Percentiles rank a stretch among this genome's conserved stretches.
Evolutionary conservation across 495 filamentous ascomycete species (phyloP).

Genomic region (Penicillium tannophilum): DNA sequence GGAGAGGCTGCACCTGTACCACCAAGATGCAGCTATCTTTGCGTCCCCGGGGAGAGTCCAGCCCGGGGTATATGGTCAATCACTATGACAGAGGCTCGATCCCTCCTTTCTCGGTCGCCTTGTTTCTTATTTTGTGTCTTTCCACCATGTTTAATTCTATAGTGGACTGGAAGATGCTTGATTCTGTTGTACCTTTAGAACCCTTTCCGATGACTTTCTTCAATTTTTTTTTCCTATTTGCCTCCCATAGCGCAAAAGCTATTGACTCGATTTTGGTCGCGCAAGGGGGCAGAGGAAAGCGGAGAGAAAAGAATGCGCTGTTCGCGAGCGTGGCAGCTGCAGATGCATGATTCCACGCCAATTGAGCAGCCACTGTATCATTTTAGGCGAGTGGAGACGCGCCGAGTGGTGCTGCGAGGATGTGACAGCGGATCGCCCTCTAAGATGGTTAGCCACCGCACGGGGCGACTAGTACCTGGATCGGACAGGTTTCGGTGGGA

Average conservation of each 20-base stretch:
- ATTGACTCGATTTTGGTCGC: background rate
- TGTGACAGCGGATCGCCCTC: conserved; percentile 46
- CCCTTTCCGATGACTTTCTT: background rate
- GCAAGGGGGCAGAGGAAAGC: conserved; percentile 22
- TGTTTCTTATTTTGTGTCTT: background rate
- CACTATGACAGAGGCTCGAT: conserved; percentile 10
- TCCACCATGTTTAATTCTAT: conserved; percentile 22
- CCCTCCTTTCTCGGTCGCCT: background rate
- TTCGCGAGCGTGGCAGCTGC: conserved; percentile 47
- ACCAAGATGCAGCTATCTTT: conserved; percentile 19
- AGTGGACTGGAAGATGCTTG: conserved; percentile 12
- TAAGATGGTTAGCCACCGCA: conserved; percentile 30
- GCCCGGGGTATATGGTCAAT: conserved; percentile 17
- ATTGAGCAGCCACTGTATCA: conserved; percentile 31
- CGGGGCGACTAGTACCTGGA: conserved; percentile 30
- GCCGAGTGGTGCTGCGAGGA: conserved; percentile 32
- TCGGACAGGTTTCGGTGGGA: conserved; percentile 10
- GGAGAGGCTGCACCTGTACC: conserved; percentile 21
- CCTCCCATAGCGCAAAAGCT: background rate
- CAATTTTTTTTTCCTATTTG: background rate
- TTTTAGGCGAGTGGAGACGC: conserved; percentile 34
- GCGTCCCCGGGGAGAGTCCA: conserved; percentile 9
- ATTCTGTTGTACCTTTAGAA: background rate
- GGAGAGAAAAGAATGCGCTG: conserved; percentile 30
- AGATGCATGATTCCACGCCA: conserved; percentile 23